These are phyloP conservation scores for Coemansia sp. DNA, from an alignment of 192 early-diverging fungal species.

Conservation along the genomic window DNA sequence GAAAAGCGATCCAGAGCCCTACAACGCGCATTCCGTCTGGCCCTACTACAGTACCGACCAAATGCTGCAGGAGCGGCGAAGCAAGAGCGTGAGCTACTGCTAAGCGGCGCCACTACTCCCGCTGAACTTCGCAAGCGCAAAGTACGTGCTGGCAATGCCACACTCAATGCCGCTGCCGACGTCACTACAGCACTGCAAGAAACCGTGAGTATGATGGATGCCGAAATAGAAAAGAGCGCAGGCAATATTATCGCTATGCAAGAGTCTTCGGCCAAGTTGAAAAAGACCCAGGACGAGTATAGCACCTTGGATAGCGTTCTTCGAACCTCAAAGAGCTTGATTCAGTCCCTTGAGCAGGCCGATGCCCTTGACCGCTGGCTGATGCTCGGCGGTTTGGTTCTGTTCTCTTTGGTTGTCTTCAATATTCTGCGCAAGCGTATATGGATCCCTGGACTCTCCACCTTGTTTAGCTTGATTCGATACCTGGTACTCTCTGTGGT, in stretches of 20 bases:
- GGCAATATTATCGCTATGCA: constrained; percentile 37
- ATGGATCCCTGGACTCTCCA: constrained; percentile 52
- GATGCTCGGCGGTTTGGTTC: constrained; percentile 44
- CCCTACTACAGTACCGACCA: constrained; percentile 33
- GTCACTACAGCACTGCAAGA: constrained; percentile 50
- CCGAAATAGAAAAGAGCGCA: constrained; percentile 54
- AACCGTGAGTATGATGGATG: constrained; percentile 55
- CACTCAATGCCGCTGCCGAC: constrained; percentile 42
- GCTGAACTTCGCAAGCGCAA: constrained; percentile 49
- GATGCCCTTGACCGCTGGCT: constrained; percentile 51
- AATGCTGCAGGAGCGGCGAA: constrained; percentile 24
- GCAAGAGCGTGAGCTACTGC: constrained; percentile 38
- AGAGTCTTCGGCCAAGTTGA: constrained; percentile 39
- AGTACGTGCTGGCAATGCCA: constrained; percentile 32
- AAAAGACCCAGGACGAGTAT: constrained; percentile 35
- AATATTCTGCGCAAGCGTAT: constrained; percentile 52
- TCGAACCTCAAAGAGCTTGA: constrained; percentile 35
- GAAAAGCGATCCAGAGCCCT: not conserved
- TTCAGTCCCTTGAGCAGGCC: constrained; percentile 43
- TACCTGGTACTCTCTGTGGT: constrained; percentile 22
- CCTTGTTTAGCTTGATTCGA: constrained; percentile 22
- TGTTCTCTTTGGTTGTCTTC: constrained; percentile 43
- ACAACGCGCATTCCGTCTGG: constrained; percentile 36
- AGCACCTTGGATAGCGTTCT: constrained; percentile 40
- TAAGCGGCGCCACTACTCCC: constrained; percentile 44